Percentiles rank a stretch among this genome's conserved stretches.
phyloP scores from a whole-genome alignment of 2,329 filamentous ascomycete species.

The Scedosporium minutisporum region DNA sequence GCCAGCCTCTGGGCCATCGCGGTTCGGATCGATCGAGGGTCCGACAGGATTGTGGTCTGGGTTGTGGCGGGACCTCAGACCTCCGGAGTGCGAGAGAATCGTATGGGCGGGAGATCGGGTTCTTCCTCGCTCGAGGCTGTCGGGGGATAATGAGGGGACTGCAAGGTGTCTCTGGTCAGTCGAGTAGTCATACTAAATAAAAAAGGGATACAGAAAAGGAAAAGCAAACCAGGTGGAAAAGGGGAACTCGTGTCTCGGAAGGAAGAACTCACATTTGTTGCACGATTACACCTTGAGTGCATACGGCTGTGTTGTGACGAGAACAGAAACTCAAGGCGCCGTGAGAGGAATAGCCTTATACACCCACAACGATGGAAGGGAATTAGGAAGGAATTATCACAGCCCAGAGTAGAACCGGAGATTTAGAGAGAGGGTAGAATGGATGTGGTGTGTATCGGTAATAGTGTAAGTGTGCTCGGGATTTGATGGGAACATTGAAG shows the following conservation, averaged over 20 bases:
- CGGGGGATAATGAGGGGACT: background rate
- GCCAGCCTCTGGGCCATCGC: slow-evolving; percentile 39
- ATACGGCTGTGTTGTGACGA: background rate
- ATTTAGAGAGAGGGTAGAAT: background rate
- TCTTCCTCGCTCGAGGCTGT: background rate
- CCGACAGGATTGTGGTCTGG: background rate
- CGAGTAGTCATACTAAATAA: background rate
- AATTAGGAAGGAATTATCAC: background rate
- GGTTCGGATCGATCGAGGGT: background rate
- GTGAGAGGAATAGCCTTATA: background rate
- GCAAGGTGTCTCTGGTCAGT: background rate
- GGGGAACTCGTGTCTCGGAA: background rate
- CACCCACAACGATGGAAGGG: background rate
- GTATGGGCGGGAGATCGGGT: background rate
- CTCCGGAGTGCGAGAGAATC: background rate
- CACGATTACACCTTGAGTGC: background rate
- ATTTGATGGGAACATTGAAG: too few relatives aligned
- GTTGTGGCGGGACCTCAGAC: background rate
- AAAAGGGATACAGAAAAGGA: background rate
- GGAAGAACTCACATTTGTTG: background rate
- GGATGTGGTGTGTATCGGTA: background rate
- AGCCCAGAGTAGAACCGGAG: background rate
- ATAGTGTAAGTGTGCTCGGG: background rate
- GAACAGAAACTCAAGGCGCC: background rate
- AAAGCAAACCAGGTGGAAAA: background rate